Percentiles rank a stretch among this genome's conserved stretches.
Evolutionary conservation across 768 basidiomycete species (phyloP).

Genomic region (Mycena albidolilacea): DNA sequence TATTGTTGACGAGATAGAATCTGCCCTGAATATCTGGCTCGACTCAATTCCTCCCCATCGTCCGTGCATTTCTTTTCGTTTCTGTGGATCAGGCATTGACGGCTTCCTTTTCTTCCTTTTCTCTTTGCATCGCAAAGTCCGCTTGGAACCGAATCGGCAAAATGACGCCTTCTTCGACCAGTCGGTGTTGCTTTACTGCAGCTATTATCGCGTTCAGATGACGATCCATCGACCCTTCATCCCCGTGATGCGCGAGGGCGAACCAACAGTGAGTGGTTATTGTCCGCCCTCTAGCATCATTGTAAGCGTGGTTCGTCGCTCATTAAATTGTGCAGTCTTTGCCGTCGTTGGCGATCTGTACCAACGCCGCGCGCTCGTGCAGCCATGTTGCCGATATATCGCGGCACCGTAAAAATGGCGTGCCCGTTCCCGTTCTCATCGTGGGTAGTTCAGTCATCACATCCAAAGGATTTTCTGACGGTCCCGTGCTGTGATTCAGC

Average conservation of each 20-base stretch:
- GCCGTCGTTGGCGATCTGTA: slow-evolving; percentile 80
- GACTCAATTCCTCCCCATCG: no score
- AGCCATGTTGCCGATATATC: slow-evolving; percentile 76
- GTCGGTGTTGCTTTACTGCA: slow-evolving; percentile 66
- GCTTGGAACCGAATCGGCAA: no score
- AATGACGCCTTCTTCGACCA: slow-evolving; percentile 60
- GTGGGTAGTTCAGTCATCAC: not conserved
- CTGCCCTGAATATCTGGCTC: no score
- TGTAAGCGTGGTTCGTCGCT: not conserved
- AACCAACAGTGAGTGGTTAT: no score
- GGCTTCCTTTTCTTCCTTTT: no score
- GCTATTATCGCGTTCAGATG: slow-evolving; percentile 71
- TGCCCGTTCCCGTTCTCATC: slow-evolving; percentile 50
- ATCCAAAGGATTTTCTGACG: not conserved
- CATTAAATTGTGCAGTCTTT: not conserved
- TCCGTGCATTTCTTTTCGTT: no score
- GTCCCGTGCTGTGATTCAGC: slow-evolving; percentile 37
- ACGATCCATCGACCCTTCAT: slow-evolving; percentile 87
- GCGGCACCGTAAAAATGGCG: slow-evolving; percentile 47
- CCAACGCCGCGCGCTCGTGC: slow-evolving; percentile 85
- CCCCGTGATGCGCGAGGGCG: slow-evolving; percentile 56
- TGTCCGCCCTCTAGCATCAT: slow-evolving; percentile 34
- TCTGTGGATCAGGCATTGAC: no score
- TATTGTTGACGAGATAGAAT: no score
- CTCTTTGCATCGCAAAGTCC: no score